phyloP scores from a whole-genome alignment of 352 stramenopile species.

The Phytopythium oedochilum region DNA sequence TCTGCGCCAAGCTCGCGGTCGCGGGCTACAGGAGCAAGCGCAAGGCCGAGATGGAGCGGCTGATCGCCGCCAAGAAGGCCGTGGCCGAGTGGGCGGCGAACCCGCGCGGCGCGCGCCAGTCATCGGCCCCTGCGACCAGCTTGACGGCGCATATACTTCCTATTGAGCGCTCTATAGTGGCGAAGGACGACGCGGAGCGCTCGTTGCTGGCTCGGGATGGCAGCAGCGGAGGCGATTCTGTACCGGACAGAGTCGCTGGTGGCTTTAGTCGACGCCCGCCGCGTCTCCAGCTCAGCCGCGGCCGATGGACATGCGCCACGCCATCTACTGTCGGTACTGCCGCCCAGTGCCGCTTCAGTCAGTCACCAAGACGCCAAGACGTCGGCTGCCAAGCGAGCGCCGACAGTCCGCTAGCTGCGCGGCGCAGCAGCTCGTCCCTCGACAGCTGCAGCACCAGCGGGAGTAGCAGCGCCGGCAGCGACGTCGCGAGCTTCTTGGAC shows the following conservation, averaged over 20 bases:
- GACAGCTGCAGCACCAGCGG: constrained; percentile 1
- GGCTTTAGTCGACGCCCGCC: neutral
- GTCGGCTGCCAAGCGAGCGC: neutral
- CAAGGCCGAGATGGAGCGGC: neutral
- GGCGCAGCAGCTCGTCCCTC: neutral
- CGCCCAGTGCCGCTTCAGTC: neutral
- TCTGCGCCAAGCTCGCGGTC: constrained; percentile 2
- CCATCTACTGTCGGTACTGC: too few species aligned
- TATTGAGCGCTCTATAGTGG: neutral
- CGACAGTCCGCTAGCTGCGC: neutral
- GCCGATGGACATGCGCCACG: too few species aligned
- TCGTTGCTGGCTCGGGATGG: neutral
- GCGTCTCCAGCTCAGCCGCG: neutral
- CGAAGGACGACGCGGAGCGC: neutral
- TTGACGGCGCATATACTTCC: too few species aligned
- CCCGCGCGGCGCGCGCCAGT: neutral
- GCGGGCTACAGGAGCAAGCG: constrained; percentile 1
- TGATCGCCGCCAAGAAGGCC: constrained; percentile 1
- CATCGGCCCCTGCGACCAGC: too few species aligned
- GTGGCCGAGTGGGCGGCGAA: neutral
- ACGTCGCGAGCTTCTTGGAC: neutral
- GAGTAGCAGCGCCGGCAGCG: neutral
- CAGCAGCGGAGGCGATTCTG: neutral
- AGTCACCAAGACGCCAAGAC: neutral
- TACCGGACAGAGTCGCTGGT: neutral